These are phyloP conservation scores for Eutrema yunnanense DNA, from an alignment of 345 rosid genomes.

Conservation along the genomic window DNA sequence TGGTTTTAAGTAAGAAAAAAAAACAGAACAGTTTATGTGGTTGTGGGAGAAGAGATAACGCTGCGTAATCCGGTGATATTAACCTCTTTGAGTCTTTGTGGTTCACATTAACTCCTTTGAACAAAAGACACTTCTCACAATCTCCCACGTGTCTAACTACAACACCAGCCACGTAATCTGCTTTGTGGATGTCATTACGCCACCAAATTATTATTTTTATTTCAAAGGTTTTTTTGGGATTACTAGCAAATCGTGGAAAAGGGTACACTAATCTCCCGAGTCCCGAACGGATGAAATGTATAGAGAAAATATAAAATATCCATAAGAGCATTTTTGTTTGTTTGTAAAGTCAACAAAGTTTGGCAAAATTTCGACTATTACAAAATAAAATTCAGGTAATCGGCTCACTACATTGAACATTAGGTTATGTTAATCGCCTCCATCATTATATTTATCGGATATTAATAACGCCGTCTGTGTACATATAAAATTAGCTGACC, in stretches of 20 bases:
- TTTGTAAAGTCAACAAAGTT: too few species aligned
- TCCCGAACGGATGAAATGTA: too few species aligned
- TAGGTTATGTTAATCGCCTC: conserved; percentile 15
- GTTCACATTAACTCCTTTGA: conserved; percentile 14
- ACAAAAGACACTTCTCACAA: neutral
- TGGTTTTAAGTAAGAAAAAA: too few species aligned
- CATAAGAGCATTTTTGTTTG: too few species aligned
- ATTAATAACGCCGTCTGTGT: too few species aligned
- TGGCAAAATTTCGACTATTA: too few species aligned
- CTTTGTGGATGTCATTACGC: neutral
- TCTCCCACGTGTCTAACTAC: neutral
- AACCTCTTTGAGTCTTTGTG: conserved; percentile 8
- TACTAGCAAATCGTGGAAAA: too few species aligned
- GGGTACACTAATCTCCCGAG: too few species aligned
- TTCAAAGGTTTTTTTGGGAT: neutral
- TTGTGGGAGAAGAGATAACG: conserved; percentile 17
- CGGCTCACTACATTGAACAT: neutral
- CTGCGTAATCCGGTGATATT: neutral
- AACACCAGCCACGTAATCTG: neutral
- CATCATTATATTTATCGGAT: neutral
- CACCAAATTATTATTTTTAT: neutral
- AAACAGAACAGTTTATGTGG: conserved; percentile 1
- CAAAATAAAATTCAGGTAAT: neutral
- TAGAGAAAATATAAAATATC: too few species aligned
- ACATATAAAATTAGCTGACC: too few species aligned